Conservation (phyloP, 148 eudicot species). For the Linanthus parryae region DNA sequence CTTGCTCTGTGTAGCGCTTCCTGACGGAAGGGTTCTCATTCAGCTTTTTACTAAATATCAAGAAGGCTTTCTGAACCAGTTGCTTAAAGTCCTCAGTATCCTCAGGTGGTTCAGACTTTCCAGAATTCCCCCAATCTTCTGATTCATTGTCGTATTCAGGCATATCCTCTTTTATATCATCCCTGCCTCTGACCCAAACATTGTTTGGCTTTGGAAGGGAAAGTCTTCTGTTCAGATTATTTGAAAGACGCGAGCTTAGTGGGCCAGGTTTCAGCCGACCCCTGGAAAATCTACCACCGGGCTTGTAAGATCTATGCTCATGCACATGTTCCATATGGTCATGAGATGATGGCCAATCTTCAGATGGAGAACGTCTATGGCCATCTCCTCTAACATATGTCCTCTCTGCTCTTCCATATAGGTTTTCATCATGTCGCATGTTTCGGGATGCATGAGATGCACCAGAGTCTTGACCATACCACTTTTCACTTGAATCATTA, state of each 20-base stretch:
- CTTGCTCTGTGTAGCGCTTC: slow-evolving; percentile 37
- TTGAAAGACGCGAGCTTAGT: slow-evolving; percentile 14
- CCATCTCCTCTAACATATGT: too few relatives aligned
- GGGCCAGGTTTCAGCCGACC: slow-evolving; percentile 30
- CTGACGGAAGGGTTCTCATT: slow-evolving; percentile 30
- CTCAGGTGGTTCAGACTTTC: slow-evolving; percentile 43
- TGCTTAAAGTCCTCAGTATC: slow-evolving; percentile 42
- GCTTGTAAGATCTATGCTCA: slow-evolving; percentile 11
- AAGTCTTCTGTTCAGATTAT: slow-evolving; percentile 8
- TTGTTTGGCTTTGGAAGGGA: slow-evolving; percentile 12
- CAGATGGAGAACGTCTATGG: too few relatives aligned
- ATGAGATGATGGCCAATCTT: too few relatives aligned
- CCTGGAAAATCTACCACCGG: slow-evolving; percentile 29
- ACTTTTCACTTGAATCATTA: too few relatives aligned
- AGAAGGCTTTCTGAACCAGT: slow-evolving; percentile 34
- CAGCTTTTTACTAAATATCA: slow-evolving; percentile 37
- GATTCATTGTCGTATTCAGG: slow-evolving; percentile 19
- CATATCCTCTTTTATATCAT: slow-evolving; percentile 17
- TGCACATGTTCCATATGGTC: too few relatives aligned
- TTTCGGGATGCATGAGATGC: too few relatives aligned
- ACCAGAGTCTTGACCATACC: too few relatives aligned
- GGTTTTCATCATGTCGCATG: too few relatives aligned
- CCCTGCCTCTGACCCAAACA: slow-evolving; percentile 9
- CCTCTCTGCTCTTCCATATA: too few relatives aligned
- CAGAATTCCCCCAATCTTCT: slow-evolving; percentile 21